Conservation (phyloP, 352 stramenopile genomes). For the Phytophthora melonis region DNA sequence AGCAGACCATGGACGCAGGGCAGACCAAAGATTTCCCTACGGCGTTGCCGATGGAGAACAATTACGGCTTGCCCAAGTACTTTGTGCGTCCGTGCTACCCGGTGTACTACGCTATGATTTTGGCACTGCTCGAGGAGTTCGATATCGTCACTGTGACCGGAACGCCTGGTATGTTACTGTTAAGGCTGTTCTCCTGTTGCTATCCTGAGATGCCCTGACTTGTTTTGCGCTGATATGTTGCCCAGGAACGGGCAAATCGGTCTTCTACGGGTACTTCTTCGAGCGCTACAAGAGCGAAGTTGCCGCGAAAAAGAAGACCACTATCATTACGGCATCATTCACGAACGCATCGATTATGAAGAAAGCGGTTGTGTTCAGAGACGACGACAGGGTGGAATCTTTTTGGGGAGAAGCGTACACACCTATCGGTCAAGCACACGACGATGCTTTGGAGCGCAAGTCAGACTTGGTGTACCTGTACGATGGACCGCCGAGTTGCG, state of each 20-base stretch:
- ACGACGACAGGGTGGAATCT: not conserved
- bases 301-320: not conserved
- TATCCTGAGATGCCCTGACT: too few species aligned
- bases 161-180: too few species aligned
- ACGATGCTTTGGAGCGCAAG: not conserved
- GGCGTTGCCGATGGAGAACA: too few species aligned
- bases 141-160: too few species aligned
- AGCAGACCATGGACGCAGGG: too few species aligned
- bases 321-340: constrained; percentile 9
- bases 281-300: not conserved
- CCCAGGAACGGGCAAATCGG: constrained; percentile 13
- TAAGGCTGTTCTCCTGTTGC: too few species aligned
- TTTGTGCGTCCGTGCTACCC: too few species aligned
- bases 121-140: too few species aligned
- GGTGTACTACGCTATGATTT: too few species aligned
- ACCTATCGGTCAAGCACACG: not conserved
- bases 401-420: not conserved
- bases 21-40: too few species aligned
- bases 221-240: too few species aligned
- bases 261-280: constrained; percentile 24
- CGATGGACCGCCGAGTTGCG: not conserved
- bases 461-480: constrained; percentile 2
- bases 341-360: not conserved
- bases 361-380: not conserved
- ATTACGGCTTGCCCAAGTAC: too few species aligned